Evolutionary conservation across 1,284 basidiomycete species (phyloP), one percentile per base, ranked within the genome.

Genomic region (Athelia sp.): DNA sequence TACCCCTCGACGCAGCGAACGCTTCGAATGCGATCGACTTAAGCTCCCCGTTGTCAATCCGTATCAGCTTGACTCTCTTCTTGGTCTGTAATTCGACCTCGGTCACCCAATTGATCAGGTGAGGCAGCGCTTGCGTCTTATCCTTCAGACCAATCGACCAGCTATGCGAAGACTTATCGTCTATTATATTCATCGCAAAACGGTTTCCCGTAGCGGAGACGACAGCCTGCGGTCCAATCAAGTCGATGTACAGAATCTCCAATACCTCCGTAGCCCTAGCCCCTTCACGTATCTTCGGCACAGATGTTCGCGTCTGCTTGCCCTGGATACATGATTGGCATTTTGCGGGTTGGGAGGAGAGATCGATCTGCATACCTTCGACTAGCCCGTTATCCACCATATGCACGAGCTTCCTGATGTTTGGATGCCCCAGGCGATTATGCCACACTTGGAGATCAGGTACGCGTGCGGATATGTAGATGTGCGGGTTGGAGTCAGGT

Each of bases 101-200:
- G 13, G 26, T 29, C 26, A 29, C 26, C 26, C 26, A 29, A 3
- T 45, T 31, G 15, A 61, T 53, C 1, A 42, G 47, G 0, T 47
- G 47, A 0, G 67, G 52, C 8, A 57, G 56, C 1, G 49, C 32
- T 0, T 61, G 58, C 2, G 56, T 54, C 35, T 59, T 55, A 1
- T 31, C 31, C 43, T 63, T 62, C 6, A 71, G 47, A 0, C 61
- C 64, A 4, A 68, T 60, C 2, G 57, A 38, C 67, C 68, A 73
- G 0, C 50, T 45, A n/a, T 53, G 54, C 10, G 53, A 52, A 0
- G 63, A 59, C 45, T 43, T 62, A 40, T 73, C 64, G 51, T 71
- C 65, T 3, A 72, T 55, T 1, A 72, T 51, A 48, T 72, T 61
- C 55, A 73, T 62, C 0, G 61, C 46, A 49, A 69, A 71, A 0